Conservation (phyloP, 129 eudicot species). For the Flaveria robusta region DNA sequence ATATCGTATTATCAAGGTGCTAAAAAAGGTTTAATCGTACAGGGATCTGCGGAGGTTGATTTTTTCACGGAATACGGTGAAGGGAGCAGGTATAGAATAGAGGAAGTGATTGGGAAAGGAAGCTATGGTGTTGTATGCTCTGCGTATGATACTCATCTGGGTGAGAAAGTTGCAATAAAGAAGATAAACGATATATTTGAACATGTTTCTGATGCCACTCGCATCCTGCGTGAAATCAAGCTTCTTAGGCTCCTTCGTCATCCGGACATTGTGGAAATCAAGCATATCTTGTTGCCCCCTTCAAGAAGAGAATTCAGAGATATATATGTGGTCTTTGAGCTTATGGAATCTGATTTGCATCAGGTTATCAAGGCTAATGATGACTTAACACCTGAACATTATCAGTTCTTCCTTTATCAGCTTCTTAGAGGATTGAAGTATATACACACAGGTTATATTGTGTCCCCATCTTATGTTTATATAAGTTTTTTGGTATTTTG, state of each 20-base stretch:
- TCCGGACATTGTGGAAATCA: slow-evolving; percentile 94
- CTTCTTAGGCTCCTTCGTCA: slow-evolving; percentile 96
- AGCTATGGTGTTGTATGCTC: slow-evolving; percentile 96
- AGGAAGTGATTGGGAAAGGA: slow-evolving; percentile 96
- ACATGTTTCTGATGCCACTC: slow-evolving; percentile 96
- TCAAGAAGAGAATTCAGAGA: slow-evolving; percentile 91
- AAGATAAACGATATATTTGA: slow-evolving; percentile 92
- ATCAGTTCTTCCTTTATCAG: slow-evolving; percentile 92
- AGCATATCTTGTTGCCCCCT: slow-evolving; percentile 90
- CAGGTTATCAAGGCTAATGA: slow-evolving; percentile 97
- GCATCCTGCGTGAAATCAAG: slow-evolving; percentile 92
- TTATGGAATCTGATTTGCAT: slow-evolving; percentile 95
- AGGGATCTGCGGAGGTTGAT: slow-evolving; percentile 81
- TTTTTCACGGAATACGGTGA: slow-evolving; percentile 98
- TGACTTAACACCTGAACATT: slow-evolving; percentile 93
- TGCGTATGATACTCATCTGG: slow-evolving; percentile 89
- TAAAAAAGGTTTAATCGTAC: slow-evolving; percentile 21
- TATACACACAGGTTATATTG: slow-evolving; percentile 77
- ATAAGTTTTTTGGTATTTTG: slow-evolving; percentile 4
- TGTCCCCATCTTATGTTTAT: neutral
- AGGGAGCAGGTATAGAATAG: slow-evolving; percentile 84
- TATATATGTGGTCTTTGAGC: slow-evolving; percentile 92
- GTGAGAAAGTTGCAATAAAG: slow-evolving; percentile 92
- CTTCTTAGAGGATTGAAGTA: slow-evolving; percentile 91
- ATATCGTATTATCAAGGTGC: neutral